A percentile compares a stretch with the other conserved stretches of the same genome.
Evolutionary conservation across 768 basidiomycete species (phyloP).

Genomic region (Daedaleopsis sinensis): DNA sequence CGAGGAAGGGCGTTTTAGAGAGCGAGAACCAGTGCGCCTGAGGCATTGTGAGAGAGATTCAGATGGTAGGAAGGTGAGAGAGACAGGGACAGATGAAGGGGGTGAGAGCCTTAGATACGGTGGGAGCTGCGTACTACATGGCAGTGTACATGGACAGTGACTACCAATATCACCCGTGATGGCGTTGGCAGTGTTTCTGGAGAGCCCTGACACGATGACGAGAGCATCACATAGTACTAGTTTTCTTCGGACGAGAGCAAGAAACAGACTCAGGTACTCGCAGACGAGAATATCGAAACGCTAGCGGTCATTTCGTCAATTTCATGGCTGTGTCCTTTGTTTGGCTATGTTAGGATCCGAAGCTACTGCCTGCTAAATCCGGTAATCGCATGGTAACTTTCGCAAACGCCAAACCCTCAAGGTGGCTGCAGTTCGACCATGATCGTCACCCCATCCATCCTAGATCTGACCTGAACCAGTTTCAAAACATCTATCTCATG

Average conservation of each 20-base stretch:
- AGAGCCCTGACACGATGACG: neutral
- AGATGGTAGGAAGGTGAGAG: neutral
- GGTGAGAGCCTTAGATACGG: neutral
- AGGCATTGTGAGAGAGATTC: conserved; percentile 11
- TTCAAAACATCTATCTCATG: too few species aligned
- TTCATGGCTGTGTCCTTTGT: conserved; percentile 3
- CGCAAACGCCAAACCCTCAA: too few species aligned
- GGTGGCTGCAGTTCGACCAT: too few species aligned
- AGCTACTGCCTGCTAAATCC: neutral
- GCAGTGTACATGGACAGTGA: neutral
- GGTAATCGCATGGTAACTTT: too few species aligned
- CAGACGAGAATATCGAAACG: neutral
- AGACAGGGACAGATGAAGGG: neutral
- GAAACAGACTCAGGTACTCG: neutral
- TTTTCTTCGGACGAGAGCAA: neutral
- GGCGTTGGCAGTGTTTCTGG: neutral
- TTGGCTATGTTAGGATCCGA: conserved; percentile 16
- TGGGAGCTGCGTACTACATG: neutral
- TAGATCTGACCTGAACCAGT: too few species aligned
- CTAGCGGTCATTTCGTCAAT: neutral
- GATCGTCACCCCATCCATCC: neutral
- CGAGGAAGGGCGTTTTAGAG: conserved; percentile 20
- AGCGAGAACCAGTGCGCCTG: conserved; percentile 34
- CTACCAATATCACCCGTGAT: neutral
- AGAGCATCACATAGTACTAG: neutral